Conservation (phyloP, 2,329 filamentous ascomycete species). For the Nemania bipapillata region DNA sequence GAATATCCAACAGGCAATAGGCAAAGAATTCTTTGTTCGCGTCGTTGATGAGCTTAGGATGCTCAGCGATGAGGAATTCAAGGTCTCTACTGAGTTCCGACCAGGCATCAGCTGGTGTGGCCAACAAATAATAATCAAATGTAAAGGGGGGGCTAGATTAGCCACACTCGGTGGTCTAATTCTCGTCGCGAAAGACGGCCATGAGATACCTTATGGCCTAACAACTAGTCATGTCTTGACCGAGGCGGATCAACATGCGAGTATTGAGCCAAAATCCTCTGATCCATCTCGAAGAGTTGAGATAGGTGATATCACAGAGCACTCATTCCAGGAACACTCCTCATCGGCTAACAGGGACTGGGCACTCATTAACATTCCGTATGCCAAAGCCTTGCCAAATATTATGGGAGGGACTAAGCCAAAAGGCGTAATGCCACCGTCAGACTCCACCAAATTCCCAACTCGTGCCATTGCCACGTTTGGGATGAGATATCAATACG, state of each 20-base stretch:
- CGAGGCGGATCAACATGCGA: background rate
- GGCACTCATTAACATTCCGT: conserved; percentile 9
- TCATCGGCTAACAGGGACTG: conserved; percentile 21
- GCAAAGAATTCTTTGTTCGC: conserved; percentile 19
- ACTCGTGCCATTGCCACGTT: conserved; percentile 12
- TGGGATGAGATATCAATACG: conserved; percentile 24
- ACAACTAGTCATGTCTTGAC: conserved; percentile 26
- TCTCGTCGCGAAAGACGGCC: background rate
- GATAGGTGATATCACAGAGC: conserved; percentile 17
- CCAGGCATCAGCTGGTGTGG: background rate
- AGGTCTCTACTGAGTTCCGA: background rate
- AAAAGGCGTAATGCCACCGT: too few relatives aligned
- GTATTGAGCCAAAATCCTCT: background rate
- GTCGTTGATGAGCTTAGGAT: conserved; percentile 21
- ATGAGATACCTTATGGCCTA: conserved; percentile 8
- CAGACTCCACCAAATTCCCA: background rate
- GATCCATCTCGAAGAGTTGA: background rate
- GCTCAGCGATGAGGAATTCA: conserved; percentile 1
- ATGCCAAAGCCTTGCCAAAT: too few relatives aligned
- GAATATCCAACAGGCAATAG: conserved; percentile 20
- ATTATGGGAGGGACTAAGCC: too few relatives aligned
- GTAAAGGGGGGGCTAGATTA: background rate
- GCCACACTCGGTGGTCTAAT: conserved; percentile 24
- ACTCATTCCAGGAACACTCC: conserved; percentile 14
- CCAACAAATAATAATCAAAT: background rate